Conservation (phyloP, 345 rosid genomes). For the Hevea brasiliensis region DNA sequence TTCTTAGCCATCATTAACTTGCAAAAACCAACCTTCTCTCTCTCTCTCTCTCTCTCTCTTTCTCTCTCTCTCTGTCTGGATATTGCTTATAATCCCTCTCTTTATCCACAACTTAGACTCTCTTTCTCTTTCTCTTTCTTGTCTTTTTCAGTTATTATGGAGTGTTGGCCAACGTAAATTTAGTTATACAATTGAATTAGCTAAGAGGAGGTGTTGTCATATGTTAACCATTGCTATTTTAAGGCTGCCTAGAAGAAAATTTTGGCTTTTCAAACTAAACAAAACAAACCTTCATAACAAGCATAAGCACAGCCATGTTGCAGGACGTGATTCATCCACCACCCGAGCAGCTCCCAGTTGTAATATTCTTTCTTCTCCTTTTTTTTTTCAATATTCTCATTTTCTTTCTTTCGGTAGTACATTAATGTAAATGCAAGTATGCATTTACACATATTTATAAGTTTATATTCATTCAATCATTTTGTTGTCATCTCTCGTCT, state of each 20-base stretch:
- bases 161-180: neutral
- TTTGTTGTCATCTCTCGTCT: too few relatives aligned
- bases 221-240: slow-evolving; percentile 1
- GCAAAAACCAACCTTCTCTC: too few relatives aligned
- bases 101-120: neutral
- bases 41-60: neutral
- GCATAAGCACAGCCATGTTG: slow-evolving; percentile 36
- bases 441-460: too few relatives aligned
- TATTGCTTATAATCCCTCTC: neutral
- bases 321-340: slow-evolving; percentile 41
- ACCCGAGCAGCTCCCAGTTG: slow-evolving; percentile 36
- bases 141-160: neutral
- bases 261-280: neutral
- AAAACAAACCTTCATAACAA: neutral
- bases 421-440: too few relatives aligned
- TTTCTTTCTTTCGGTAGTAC: too few relatives aligned
- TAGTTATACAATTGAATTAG: neutral
- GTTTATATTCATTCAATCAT: too few relatives aligned
- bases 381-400: too few relatives aligned
- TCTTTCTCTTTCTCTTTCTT: neutral
- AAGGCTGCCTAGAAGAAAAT: neutral
- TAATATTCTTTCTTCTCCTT: slow-evolving; percentile 17
- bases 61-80: neutral
- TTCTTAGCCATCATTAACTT: too few relatives aligned
- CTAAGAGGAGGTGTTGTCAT: slow-evolving; percentile 10